Base-by-base conservation (phyloP, 169 alveolate genomes). In the Eimeria maxima region DNA sequence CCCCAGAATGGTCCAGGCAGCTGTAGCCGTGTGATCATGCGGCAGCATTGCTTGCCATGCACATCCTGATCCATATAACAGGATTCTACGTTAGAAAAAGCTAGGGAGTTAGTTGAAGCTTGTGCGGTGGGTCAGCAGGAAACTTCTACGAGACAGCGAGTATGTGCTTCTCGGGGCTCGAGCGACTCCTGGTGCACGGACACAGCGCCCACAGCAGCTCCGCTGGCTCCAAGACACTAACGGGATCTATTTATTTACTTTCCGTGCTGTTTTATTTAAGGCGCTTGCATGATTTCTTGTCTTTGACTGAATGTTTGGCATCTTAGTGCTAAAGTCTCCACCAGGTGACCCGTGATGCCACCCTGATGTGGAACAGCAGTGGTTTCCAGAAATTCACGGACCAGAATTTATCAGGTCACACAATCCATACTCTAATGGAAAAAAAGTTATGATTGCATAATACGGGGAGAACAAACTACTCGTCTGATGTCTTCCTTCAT, bases 271-370 rank as follows among this genome's bases (percentile, higher is more conserved):
- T 73, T 73, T 38, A 29, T 0, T 73, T 73, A 16, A 0, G 27
- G 4, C 18, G 1, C 16, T 55, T 6, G 10, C 16, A 29, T 20
- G 53, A 16, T 18, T 73, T 73, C n/a, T 7, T 78, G 27, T 22
- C n/a, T 2, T 44, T 27, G 63, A 14, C 24, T 50, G 20, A 11
- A 50, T 42, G 27, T 45, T 78, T 13, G 45, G 45, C 67, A n/a
- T 78, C 65, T 3, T 7, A 13, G 18, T 38, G 42, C 88, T 45
- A 44, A 16, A 20, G 44, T 22, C 45, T 78, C 88, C 65, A 78
- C 10, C 67, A 78, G 88, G 88, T 78, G 88, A 78, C 88, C 88
- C 88, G 13, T 5, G 65, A n/a, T 78, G 45, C 67, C 83, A 4
- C 20, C 83, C 53, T 22, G 33, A 22, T 20, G 88, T 20, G 67